Evolutionary conservation across 2,329 filamentous ascomycete genomes (phyloP).

Genomic region (Aspergillus luchuensis): DNA sequence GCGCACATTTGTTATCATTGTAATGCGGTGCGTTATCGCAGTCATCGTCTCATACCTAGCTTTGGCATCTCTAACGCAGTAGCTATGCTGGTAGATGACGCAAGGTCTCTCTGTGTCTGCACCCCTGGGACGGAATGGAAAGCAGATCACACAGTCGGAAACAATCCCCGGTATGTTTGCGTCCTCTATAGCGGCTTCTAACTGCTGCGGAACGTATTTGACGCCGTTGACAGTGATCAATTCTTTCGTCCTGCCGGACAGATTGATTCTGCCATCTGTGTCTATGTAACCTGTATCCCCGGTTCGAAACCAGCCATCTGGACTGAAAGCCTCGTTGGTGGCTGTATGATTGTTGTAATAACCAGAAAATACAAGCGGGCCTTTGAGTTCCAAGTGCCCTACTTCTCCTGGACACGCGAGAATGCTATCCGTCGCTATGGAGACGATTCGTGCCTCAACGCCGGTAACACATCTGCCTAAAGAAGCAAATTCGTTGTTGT

Average conservation of each 20-base stretch:
- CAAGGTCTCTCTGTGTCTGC: constrained; percentile 41
- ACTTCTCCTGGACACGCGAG: not conserved
- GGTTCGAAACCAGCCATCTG: constrained; percentile 37
- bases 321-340: constrained; percentile 29
- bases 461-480: constrained; percentile 25
- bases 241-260: constrained; percentile 39
- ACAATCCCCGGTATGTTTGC: constrained; percentile 26
- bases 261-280: constrained; percentile 12
- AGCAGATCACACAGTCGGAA: constrained; percentile 41
- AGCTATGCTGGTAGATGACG: constrained; percentile 42
- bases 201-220: constrained; percentile 42
- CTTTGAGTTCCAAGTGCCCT: constrained; percentile 28
- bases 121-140: constrained; percentile 34
- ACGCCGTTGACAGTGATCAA: constrained; percentile 52
- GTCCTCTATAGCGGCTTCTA: constrained; percentile 46
- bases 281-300: constrained; percentile 22
- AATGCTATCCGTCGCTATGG: not conserved
- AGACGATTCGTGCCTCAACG: constrained; percentile 23
- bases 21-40: constrained; percentile 3
- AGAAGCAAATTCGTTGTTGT: constrained; percentile 32
- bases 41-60: constrained; percentile 5
- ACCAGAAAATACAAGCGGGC: constrained; percentile 26
- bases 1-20: constrained; percentile 3
- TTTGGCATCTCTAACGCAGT: constrained; percentile 4
- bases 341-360: constrained; percentile 37